Conservation (phyloP, 345 rosid genomes). For the Lepidium africanum region DNA sequence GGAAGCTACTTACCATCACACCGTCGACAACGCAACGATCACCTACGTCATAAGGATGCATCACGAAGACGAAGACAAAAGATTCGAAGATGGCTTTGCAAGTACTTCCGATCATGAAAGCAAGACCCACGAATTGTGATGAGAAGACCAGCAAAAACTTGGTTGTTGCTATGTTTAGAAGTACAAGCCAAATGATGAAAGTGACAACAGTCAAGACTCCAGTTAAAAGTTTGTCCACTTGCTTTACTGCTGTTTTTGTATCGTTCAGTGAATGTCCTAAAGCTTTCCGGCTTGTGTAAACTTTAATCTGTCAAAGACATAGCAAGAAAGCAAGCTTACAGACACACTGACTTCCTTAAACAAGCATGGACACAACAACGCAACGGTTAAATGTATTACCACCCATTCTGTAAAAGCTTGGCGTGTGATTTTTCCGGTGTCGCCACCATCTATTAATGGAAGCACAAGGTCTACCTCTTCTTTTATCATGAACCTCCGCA, state of each 20-base stretch:
- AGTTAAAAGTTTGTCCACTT: conserved; percentile 53
- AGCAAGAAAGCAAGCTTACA: neutral
- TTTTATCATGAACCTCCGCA: conserved; percentile 72
- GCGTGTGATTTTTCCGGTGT: conserved; percentile 43
- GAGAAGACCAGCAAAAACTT: conserved; percentile 57
- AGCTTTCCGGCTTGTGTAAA: conserved; percentile 61
- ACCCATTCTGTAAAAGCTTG: conserved; percentile 73
- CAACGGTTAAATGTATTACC: conserved; percentile 33
- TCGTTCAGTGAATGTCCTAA: conserved; percentile 73
- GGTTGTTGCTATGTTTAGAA: conserved; percentile 60
- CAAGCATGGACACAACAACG: neutral
- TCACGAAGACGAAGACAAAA: conserved; percentile 73
- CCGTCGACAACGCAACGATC: conserved; percentile 88
- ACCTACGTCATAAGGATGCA: conserved; percentile 97
- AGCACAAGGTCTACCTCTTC: conserved; percentile 84
- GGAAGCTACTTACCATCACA: conserved; percentile 35
- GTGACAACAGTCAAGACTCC: conserved; percentile 41
- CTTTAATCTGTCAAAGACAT: conserved; percentile 49
- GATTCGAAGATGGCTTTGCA: conserved; percentile 84
- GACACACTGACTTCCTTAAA: neutral
- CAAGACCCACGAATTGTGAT: conserved; percentile 57
- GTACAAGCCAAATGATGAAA: conserved; percentile 58
- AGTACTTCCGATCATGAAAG: conserved; percentile 68
- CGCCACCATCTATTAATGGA: conserved; percentile 55
- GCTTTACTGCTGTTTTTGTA: conserved; percentile 87